These are phyloP conservation scores for Tarenaya hassleriana DNA, from an alignment of 345 rosid genomes.

Conservation along the genomic window DNA sequence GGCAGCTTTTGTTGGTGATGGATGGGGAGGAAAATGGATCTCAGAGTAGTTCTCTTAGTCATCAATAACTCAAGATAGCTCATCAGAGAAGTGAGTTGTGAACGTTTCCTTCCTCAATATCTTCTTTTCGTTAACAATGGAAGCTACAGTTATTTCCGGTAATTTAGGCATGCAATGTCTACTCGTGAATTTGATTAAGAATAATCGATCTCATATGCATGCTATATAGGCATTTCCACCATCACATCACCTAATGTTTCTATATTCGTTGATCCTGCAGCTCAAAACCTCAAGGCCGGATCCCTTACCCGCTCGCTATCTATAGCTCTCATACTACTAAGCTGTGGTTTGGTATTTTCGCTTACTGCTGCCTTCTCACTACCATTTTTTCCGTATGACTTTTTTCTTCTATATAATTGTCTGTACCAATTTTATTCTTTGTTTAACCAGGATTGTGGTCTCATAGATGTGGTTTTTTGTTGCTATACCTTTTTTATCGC, in stretches of 20 bases:
- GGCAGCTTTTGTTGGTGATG: conserved; percentile 54
- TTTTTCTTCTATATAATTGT: neutral
- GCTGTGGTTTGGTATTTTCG: conserved; percentile 66
- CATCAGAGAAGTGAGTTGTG: conserved; percentile 54
- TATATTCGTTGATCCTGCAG: conserved; percentile 43
- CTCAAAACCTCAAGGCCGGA: conserved; percentile 43
- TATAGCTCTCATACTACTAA: conserved; percentile 58
- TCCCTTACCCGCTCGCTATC: conserved; percentile 82
- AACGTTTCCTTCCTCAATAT: conserved; percentile 5
- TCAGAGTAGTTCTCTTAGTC: conserved; percentile 37
- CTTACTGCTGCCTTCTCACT: conserved; percentile 91
- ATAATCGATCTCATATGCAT: too few species aligned
- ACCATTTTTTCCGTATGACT: conserved; percentile 58
- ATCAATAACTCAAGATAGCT: conserved; percentile 32
- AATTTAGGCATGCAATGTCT: neutral
- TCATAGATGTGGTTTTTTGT: conserved; percentile 16
- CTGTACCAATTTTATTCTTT: too few species aligned
- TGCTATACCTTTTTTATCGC: conserved; percentile 95
- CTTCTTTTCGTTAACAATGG: conserved; percentile 2
- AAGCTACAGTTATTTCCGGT: conserved; percentile 6
- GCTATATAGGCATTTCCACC: too few species aligned
- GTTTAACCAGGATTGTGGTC: conserved; percentile 5
- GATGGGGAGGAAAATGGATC: conserved; percentile 46
- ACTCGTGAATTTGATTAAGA: too few species aligned
- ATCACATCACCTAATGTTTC: too few species aligned